Percentiles rank a stretch among this genome's conserved stretches.
phyloP scores from a whole-genome alignment of 345 rosid species.

The Euphorbia lathyris region DNA sequence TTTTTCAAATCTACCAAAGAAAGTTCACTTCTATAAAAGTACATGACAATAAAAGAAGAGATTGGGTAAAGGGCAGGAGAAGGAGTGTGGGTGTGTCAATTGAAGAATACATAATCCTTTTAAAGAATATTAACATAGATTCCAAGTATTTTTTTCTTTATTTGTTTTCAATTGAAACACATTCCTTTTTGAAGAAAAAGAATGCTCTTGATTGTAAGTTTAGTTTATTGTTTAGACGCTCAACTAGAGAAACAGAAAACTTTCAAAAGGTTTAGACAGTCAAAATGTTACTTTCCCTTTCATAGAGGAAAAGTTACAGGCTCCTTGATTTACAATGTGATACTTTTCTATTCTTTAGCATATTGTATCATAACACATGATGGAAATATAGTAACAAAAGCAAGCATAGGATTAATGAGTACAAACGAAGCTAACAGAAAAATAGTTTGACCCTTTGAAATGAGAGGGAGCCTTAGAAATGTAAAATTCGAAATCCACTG shows the following conservation, averaged over 20 bases:
- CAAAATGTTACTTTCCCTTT: not conserved
- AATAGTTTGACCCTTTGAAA: too few species aligned
- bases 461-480: too few species aligned
- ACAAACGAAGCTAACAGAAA: not conserved
- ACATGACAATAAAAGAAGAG: not conserved
- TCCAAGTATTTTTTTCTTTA: not conserved
- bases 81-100: not conserved
- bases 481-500: not conserved
- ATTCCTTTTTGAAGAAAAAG: not conserved
- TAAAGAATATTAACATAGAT: too few species aligned
- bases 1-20: not conserved
- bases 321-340: not conserved
- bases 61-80: not conserved
- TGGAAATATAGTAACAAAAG: not conserved
- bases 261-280: not conserved
- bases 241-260: not conserved
- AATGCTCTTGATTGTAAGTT: not conserved
- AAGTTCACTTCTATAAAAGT: not conserved
- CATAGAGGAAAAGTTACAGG: too few species aligned
- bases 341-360: not conserved
- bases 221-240: not conserved
- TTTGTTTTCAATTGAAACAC: not conserved
- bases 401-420: not conserved
- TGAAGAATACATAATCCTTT: not conserved
- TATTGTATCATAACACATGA: not conserved